Conservation (phyloP, 2,329 filamentous ascomycete genomes). For the Myrmaecium sp. region DNA sequence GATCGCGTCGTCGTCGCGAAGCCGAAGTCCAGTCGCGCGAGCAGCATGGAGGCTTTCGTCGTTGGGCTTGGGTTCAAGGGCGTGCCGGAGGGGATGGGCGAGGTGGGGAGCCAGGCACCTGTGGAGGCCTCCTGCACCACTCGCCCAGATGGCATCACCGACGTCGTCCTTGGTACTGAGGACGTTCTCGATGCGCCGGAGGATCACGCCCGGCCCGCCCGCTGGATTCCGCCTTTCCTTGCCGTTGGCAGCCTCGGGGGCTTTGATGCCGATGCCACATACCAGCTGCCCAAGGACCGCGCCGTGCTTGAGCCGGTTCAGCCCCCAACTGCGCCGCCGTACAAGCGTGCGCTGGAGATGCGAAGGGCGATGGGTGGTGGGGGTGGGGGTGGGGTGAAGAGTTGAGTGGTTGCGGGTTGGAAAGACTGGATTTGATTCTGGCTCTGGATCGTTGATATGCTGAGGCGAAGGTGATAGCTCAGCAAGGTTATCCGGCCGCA, state of each 20-base stretch:
- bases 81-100: constrained; percentile 31
- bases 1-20: constrained; percentile 79
- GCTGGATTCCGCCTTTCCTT: constrained; percentile 90
- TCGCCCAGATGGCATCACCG: constrained; percentile 30
- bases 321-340: constrained; percentile 88
- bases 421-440: too few species aligned
- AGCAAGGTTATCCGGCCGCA: too few species aligned
- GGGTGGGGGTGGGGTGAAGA: too few species aligned
- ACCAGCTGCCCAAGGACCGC: constrained; percentile 71
- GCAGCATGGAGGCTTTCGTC: constrained; percentile 91
- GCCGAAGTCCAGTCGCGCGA: constrained; percentile 83
- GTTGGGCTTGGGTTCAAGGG: constrained; percentile 53
- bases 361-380: constrained; percentile 59
- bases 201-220: constrained; percentile 20
- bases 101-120: constrained; percentile 2
- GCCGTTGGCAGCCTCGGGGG: constrained; percentile 92
- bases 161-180: constrained; percentile 30
- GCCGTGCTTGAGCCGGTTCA: constrained; percentile 83
- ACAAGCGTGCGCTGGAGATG: constrained; percentile 78
- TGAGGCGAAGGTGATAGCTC: too few species aligned
- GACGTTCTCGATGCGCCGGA: constrained; percentile 30
- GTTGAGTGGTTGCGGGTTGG: too few species aligned
- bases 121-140: constrained; percentile 10
- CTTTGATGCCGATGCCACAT: constrained; percentile 92
- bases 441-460: too few species aligned